These are phyloP conservation scores for Noccaea caerulescens DNA, from an alignment of 345 rosid species.

Conservation along the genomic window DNA sequence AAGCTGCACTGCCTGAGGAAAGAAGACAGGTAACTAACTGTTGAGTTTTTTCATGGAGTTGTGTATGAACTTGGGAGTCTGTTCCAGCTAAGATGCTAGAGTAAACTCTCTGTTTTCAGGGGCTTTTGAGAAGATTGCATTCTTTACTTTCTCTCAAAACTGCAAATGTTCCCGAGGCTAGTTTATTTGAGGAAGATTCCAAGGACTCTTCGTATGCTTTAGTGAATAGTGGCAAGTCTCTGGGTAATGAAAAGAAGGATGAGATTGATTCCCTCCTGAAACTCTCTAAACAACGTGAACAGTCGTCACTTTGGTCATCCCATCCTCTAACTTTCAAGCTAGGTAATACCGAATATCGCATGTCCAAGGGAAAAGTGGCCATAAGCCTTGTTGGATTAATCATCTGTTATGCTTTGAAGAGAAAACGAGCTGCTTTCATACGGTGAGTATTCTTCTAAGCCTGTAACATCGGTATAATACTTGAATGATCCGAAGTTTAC, in stretches of 20 bases:
- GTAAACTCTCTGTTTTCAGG: constrained; percentile 48
- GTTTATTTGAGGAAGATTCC: constrained; percentile 41
- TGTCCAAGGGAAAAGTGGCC: constrained; percentile 60
- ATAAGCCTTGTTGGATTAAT: constrained; percentile 64
- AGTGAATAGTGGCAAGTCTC: constrained; percentile 43
- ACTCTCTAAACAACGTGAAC: constrained; percentile 42
- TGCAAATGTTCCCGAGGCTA: constrained; percentile 41
- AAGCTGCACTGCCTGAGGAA: constrained; percentile 77
- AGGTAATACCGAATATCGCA: constrained; percentile 49
- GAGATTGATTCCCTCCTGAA: constrained; percentile 40
- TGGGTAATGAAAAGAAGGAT: constrained; percentile 18
- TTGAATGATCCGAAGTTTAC: constrained; percentile 1
- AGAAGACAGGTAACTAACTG: constrained; percentile 63
- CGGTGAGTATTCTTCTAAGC: constrained; percentile 50
- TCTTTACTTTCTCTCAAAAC: constrained; percentile 55
- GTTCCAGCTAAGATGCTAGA: constrained; percentile 8
- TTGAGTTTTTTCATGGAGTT: constrained; percentile 11
- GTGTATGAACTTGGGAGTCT: constrained; percentile 18
- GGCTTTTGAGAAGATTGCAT: constrained; percentile 71
- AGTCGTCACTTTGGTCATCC: constrained; percentile 59
- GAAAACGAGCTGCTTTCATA: constrained; percentile 57
- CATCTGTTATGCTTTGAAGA: constrained; percentile 50
- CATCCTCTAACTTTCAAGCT: constrained; percentile 58
- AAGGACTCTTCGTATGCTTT: constrained; percentile 33
- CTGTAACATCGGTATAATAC: background rate